phyloP scores from a whole-genome alignment of 2,329 filamentous ascomycete genomes.

The Camillea tinctor region DNA sequence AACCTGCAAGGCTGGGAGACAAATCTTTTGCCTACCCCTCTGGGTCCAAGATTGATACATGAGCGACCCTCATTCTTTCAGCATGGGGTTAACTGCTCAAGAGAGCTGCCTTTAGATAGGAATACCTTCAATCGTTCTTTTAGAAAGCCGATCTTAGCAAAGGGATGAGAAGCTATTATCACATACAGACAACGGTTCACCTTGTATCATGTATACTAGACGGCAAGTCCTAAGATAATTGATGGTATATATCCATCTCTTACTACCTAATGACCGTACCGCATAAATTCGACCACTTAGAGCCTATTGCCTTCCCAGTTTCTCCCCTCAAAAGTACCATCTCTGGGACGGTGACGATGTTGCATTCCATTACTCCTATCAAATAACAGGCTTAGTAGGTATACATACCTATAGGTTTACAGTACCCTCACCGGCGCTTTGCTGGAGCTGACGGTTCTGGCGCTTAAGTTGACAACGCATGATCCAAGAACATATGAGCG shows the following conservation, averaged over 20 bases:
- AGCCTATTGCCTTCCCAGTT: neutral
- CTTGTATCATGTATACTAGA: neutral
- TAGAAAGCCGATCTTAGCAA: neutral
- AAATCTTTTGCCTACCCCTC: neutral
- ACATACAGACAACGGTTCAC: neutral
- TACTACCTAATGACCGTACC: neutral
- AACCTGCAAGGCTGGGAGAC: too few species aligned
- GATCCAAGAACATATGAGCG: slow-evolving; percentile 1
- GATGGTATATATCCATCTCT: neutral
- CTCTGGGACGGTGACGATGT: neutral
- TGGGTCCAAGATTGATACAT: neutral
- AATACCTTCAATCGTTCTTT: neutral
- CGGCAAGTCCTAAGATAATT: neutral
- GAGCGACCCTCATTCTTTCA: neutral
- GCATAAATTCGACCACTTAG: neutral
- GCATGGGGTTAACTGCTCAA: neutral
- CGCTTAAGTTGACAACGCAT: slow-evolving; percentile 3
- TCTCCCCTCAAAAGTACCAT: neutral
- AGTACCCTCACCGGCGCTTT: neutral
- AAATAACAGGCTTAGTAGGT: slow-evolving; percentile 1
- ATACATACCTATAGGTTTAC: slow-evolving; percentile 3
- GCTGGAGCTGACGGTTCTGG: slow-evolving; percentile 1
- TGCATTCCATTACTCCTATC: neutral
- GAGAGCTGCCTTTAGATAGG: neutral
- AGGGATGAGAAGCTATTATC: neutral